A percentile compares a stretch with the other conserved stretches of the same genome.
phyloP scores from a whole-genome alignment of 78 protist species.

The Dictyostelium firmibasis region DNA sequence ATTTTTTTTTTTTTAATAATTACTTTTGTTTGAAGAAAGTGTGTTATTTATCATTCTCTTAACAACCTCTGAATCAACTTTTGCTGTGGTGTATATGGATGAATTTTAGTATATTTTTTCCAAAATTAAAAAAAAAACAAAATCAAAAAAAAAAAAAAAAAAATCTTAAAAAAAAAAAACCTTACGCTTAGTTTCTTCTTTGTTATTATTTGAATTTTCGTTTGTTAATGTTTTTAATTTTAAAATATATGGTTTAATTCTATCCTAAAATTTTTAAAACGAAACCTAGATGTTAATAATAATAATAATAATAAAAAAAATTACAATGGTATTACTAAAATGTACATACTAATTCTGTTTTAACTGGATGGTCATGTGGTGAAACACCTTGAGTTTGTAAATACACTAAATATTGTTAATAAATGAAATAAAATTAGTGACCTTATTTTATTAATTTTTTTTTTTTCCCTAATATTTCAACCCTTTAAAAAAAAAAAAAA shows the following conservation, averaged over 20 bases:
- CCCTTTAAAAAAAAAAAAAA: neutral
- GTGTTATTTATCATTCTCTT: slow-evolving; percentile 40
- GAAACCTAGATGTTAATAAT: neutral
- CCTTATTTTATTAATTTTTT: neutral
- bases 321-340: no score
- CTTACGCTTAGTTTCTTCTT: neutral
- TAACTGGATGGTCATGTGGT: slow-evolving; percentile 67
- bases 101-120: neutral
- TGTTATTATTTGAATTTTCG: neutral
- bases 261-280: slow-evolving; percentile 4
- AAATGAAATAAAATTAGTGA: neutral
- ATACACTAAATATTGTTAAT: slow-evolving; percentile 17
- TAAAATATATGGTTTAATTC: slow-evolving; percentile 59
- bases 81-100: neutral
- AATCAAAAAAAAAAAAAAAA: neutral
- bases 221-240: slow-evolving; percentile 17
- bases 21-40: slow-evolving; percentile 31
- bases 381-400: slow-evolving; percentile 77
- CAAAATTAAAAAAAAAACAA: neutral
- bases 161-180: neutral
- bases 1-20: neutral
- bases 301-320: neutral
- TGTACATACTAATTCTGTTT: slow-evolving; percentile 28
- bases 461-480: neutral
- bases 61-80: slow-evolving; percentile 32